Evolutionary conservation across 2,329 filamentous ascomycete genomes (phyloP), one percentile per base, ranked within the genome.

Genomic region (Epichloe sp.): DNA sequence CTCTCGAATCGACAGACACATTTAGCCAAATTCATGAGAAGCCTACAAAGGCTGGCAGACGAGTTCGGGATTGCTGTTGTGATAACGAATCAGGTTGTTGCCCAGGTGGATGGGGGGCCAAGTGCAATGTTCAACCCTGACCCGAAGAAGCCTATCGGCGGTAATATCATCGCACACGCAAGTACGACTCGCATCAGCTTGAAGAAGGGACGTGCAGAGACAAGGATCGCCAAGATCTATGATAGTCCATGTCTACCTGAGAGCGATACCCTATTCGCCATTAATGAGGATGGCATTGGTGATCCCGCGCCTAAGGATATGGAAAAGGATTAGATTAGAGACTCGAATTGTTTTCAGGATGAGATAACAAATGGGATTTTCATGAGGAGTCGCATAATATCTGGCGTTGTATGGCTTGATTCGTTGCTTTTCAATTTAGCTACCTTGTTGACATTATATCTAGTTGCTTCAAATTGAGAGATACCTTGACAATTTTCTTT

Each of bases 41-140:
- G 81, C 2, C 74, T 94, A 23, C 88, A 93, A 68, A 76, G 87
- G 11, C 76, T 93, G 23, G 82, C 82, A 4, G 82, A 86, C 59
- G 82, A 85, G 67, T 98, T 98, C 64, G 93, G 93, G 53, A 96
- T 98, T 59, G 93, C 93, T 0, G 93, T 98, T 7, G 88, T 98
- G 60, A 98, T 98, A 62, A 97, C 93, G 43, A 98, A 98, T 65
- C 93, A 98, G 68, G 93, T 98, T 34, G 94, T 98, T 41, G 93
- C 93, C 10, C 94, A 98, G 68, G 93, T 98, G 8, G 93, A 98
- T 63, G 93, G 93, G 56, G 93, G 93, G 3, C 90, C 91, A 34
- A 91, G 86, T 63, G 83, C 91, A 55, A 98, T 98, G 93, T 98
- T 95, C 75, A 98, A 98, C 60, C 93, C 94, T 0, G 94, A 98